Base-by-base conservation (phyloP, 768 basidiomycete genomes). In the Cystobasidium onofrii region DNA sequence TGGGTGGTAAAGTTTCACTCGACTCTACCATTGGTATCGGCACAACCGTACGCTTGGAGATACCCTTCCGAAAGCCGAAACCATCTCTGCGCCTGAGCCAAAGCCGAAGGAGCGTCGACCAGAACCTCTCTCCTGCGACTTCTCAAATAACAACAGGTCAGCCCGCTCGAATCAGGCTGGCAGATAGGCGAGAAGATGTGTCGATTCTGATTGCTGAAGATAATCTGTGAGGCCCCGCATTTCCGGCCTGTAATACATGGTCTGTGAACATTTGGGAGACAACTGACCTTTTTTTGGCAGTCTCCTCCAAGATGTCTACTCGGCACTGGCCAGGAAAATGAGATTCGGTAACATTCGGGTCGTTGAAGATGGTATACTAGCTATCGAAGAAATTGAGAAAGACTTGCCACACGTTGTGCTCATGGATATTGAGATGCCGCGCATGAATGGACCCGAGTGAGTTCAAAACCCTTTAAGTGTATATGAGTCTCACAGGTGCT, bases 361-460 rank as follows among this genome's bases (percentile, higher is more conserved):
- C 0, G 80, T 79, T 33, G 61, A 67, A 17, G 78, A 81, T 73
- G 82, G 82, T 0, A 66, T 72, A 13, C 46, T 77, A 20, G 81
- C 80, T 12, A 31, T 81, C 43, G 75, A 77, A 9, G 76, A 76
- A 2, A 78, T 80, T 10, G 77, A 81, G 25, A 65, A 61, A 13
- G 76, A 66, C 18, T 46, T 20, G 6, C 81, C 77, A 75, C 79
- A 81, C 61, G 29, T 81, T 33, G 79, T 81, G 52, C 64, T 82
- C 33, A 75, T 81, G 76, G 69, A 71, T 34, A 44, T 71, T 15
- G 69, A 71, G 69, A 33, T 71, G 54, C 69, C 69, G 3, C 50
- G 44, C 13, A 71, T 71, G 69, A 71, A 36, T 31, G 69, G 69
- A 13, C 69, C 69, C 13, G 69, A 55, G 66, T 69, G 50, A 69